Evolutionary conservation across 2,329 filamentous ascomycete genomes (phyloP), one percentile per base, ranked within the genome.

Genomic region (Chaetomiaceae sp.): DNA sequence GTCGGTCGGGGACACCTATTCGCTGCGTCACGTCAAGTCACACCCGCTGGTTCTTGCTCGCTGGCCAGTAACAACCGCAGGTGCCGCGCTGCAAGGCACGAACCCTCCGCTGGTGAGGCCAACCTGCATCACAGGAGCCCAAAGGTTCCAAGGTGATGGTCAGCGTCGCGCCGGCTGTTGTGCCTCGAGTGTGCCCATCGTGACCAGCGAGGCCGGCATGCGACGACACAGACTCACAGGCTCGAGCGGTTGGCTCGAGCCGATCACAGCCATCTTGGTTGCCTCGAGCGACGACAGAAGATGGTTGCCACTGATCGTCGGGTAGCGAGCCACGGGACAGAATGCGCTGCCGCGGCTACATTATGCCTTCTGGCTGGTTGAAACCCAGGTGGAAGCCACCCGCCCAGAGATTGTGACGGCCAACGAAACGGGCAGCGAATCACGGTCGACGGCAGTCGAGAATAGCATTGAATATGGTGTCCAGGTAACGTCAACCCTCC

Each of bases 41-140:
- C 59, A 58, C 51, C 49, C 41, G 25, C 30, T 27, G 16, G 44
- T 43, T 27, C 41, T 47, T 52, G n/a, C 27, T 21, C 27, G 41
- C 43, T 38, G 35, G 45, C 60, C 58, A 58, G 58, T 59, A 45
- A 50, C 41, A 51, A 39, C 44, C 43, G 55, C 56, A 60, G 58
- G 13, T 55, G 50, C 27, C n/a, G 44, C 31, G 42, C 51, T 59
- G 55, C 56, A 58, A 61, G 60, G 59, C 44, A 62, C 59, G 55
- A 58, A 53, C 53, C 53, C n/a, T 38, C 53, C 44, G 10, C 25
- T 27, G 25, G 43, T 47, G 56, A 60, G 59, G 57, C 58, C 53
- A 27, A 59, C 59, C 55, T 52, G 53, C 53, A 55, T 56, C 56
- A 54, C 49, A 44, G 34, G 47, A 21, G 45, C 17, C 27, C 23